A percentile compares a stretch with the other conserved stretches of the same genome.
These are phyloP conservation scores for Coniophora puteana DNA, from an alignment of 1,284 basidiomycete genomes.

Conservation along the genomic window DNA sequence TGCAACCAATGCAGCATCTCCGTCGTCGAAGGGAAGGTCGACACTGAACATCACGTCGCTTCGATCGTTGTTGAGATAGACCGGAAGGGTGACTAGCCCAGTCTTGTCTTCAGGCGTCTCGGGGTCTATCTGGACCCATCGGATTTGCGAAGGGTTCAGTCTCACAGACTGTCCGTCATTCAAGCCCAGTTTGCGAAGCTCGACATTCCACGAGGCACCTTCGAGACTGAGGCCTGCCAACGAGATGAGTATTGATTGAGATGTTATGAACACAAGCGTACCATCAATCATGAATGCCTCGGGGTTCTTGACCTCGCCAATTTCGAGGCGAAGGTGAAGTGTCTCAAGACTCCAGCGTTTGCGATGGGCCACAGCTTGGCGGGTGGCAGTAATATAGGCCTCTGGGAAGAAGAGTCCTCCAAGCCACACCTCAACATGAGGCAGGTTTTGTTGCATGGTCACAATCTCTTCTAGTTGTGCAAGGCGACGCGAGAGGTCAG, in stretches of 20 bases:
- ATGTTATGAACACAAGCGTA: conserved; percentile 33
- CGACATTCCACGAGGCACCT: conserved; percentile 70
- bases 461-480: conserved; percentile 80
- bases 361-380: conserved; percentile 88
- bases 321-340: conserved; percentile 73
- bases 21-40: conserved; percentile 70
- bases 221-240: conserved; percentile 76
- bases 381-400: conserved; percentile 90
- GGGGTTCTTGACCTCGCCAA: conserved; percentile 73
- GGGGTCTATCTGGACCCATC: conserved; percentile 77
- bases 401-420: conserved; percentile 95
- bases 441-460: conserved; percentile 54
- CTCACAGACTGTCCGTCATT: conserved; percentile 81
- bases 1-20: conserved; percentile 63
- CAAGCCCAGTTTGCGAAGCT: conserved; percentile 60
- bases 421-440: conserved; percentile 81
- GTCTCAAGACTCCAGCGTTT: conserved; percentile 92
- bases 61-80: conserved; percentile 90
- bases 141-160: conserved; percentile 75
- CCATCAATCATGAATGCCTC: conserved; percentile 84
- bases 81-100: conserved; percentile 74
- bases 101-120: conserved; percentile 22
- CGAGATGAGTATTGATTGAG: conserved; percentile 5
- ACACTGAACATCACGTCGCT: conserved; percentile 88
- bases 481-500: conserved; percentile 77